Base-by-base conservation (phyloP, 108 stramenopile genomes). In the Skeletonema menzelii region DNA sequence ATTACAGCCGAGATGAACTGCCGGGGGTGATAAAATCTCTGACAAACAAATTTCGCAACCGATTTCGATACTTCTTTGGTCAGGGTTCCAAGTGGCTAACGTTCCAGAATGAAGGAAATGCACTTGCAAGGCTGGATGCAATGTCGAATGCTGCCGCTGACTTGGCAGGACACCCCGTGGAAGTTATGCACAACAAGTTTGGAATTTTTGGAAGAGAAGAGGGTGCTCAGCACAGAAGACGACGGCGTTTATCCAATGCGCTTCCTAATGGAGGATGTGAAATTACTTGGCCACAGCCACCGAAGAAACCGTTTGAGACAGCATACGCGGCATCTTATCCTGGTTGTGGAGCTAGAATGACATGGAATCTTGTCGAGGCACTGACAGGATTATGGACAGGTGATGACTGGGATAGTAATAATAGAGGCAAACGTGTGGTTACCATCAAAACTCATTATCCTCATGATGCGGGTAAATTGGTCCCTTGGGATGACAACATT, bases 371-470 rank as follows among this genome's bases (percentile, higher is more conserved):
- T 14, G 57, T 75, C 56, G 67, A 68, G 32, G 75, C 67, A 38
- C 31, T 75, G 12, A 75, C 75, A 8, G 75, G 75, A n/a, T 20
- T 75, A 20, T 75, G 75, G 75, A 75, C 67, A 3, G 75, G 75
- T 42, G 75, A 75, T 55, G 75, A 75, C 53, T 65, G 67, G 67
- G 67, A 75, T 34, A 75, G 59, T 27, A 75, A 75, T 35, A 38
- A 67, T 46, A 28, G 75, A 62, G 75, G 67, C 0, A 67, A 62
- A 19, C 66, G 44, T 17, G 67, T 75, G 5, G 67, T 75, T 17
- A 65, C 75, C 4, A 61, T 75, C 6, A 75, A 75, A 35, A 75
- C 75, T 28, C 75, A 68, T 56, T 75, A 56, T 38, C 75, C 75
- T 40, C 75, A 75, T 20, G 66, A 75, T 56, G 75, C 75, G 0